Conservation (phyloP, 768 basidiomycete species). For the Russula brevipes region DNA sequence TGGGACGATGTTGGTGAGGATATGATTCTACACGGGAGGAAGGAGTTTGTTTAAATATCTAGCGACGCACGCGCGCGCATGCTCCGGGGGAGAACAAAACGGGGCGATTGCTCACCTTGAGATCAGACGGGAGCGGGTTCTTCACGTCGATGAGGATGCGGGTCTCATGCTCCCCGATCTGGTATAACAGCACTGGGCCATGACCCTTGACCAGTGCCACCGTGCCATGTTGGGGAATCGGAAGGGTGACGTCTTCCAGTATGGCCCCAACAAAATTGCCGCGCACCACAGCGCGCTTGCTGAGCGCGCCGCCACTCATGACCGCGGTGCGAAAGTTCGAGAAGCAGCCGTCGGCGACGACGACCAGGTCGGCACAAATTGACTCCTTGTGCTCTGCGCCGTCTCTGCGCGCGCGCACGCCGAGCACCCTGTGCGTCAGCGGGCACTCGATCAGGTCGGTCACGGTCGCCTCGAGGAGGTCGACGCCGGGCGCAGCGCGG, state of each 20-base stretch:
- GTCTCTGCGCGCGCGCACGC: constrained; percentile 51
- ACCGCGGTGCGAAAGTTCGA: constrained; percentile 80
- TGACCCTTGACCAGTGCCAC: constrained; percentile 73
- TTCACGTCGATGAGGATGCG: constrained; percentile 92
- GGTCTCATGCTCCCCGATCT: constrained; percentile 83
- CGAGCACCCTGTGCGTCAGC: constrained; percentile 50
- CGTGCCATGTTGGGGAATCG: constrained; percentile 75
- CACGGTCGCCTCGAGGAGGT: constrained; percentile 81
- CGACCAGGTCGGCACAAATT: constrained; percentile 69
- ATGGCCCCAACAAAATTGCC: constrained; percentile 85
- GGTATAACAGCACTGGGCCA: constrained; percentile 91
- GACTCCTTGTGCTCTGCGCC: constrained; percentile 42
- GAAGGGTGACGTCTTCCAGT: constrained; percentile 68
- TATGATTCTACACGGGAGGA: constrained; percentile 47
- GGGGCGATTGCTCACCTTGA: constrained; percentile 47
- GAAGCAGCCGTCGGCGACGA: constrained; percentile 93
- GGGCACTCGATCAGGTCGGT: constrained; percentile 65
- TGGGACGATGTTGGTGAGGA: constrained; percentile 68
- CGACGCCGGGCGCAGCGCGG: constrained; percentile 54
- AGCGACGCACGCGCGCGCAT: not conserved
- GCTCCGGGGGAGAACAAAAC: not conserved
- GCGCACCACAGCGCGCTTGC: constrained; percentile 53
- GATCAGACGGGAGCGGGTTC: constrained; percentile 71
- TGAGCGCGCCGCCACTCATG: constrained; percentile 43
- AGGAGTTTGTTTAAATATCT: not conserved